Percentiles rank a stretch among this genome's conserved stretches.
Evolutionary conservation across 2,329 filamentous ascomycete genomes (phyloP).

Genomic region (Acrocalymma vagum): DNA sequence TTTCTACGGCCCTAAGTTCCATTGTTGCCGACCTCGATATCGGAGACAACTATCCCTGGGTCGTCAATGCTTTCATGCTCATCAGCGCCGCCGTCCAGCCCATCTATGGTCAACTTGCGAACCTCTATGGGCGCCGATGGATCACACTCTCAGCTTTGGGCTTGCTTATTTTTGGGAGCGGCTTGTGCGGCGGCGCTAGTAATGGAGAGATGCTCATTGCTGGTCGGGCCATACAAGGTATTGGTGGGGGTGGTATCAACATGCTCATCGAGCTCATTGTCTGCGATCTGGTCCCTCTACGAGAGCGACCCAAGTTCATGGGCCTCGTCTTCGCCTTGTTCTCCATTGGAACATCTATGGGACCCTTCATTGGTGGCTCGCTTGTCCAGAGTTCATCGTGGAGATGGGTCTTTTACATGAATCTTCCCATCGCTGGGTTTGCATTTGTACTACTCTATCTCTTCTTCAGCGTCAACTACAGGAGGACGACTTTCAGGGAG

Average conservation of each 20-base stretch:
- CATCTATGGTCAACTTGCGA: conserved; percentile 18
- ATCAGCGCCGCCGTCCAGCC: conserved; percentile 31
- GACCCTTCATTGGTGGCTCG: conserved; percentile 24
- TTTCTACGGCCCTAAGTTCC: conserved; percentile 43
- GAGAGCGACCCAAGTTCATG: conserved; percentile 50
- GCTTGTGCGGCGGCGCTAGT: conserved; percentile 57
- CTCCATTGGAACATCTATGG: conserved; percentile 18
- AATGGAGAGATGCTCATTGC: conserved; percentile 58
- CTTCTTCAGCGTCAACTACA: conserved; percentile 50
- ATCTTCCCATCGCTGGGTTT: conserved; percentile 31
- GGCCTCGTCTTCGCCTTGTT: conserved; percentile 20
- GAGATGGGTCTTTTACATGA: conserved; percentile 55
- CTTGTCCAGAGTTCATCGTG: conserved; percentile 42
- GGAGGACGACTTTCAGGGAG: conserved; percentile 1
- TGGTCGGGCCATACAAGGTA: conserved; percentile 63
- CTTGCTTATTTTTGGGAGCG: conserved; percentile 60
- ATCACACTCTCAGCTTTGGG: conserved; percentile 38
- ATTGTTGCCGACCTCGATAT: conserved; percentile 36
- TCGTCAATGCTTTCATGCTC: conserved; percentile 1
- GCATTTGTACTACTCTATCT: conserved; percentile 25
- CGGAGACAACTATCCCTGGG: conserved; percentile 44
- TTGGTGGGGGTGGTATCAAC: conserved; percentile 54
- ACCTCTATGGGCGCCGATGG: conserved; percentile 55
- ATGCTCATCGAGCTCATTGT: conserved; percentile 56
- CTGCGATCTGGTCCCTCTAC: conserved; percentile 57